Percentiles rank a stretch among this genome's conserved stretches.
Conservation (phyloP, 805 yeast genomes). For the Teunomyces cretensis region DNA sequence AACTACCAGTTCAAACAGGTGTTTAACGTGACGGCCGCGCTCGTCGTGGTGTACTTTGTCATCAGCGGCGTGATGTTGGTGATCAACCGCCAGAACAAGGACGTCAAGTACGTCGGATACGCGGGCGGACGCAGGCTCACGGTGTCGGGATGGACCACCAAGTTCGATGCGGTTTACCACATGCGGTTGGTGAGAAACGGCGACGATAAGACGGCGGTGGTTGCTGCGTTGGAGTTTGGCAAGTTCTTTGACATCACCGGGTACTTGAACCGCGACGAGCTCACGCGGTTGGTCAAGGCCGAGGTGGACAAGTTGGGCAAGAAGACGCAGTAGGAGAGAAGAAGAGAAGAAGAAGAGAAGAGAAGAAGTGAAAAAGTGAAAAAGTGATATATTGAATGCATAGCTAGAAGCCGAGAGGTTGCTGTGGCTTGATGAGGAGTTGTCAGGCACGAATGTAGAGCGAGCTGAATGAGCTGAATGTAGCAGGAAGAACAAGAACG, state of each 20-base stretch:
- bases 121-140: slow-evolving; percentile 33
- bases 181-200: slow-evolving; percentile 33
- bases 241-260: slow-evolving; percentile 50
- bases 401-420: no score
- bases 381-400: no score
- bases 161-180: slow-evolving; percentile 46
- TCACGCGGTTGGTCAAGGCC: slow-evolving; percentile 23
- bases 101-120: slow-evolving; percentile 48
- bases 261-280: slow-evolving; percentile 36
- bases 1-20: slow-evolving; percentile 43
- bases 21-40: slow-evolving; percentile 31
- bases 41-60: slow-evolving; percentile 39
- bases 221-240: slow-evolving; percentile 29
- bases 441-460: no score
- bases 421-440: no score
- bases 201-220: slow-evolving; percentile 13
- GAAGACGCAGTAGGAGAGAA: background rate
- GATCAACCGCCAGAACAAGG: slow-evolving; percentile 38
- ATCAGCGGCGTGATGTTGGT: slow-evolving; percentile 34
- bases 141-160: slow-evolving; percentile 41
- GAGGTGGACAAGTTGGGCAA: slow-evolving; percentile 13
- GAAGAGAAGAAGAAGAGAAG: no score
- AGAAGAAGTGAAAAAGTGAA: no score
- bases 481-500: no score
- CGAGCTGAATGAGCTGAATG: no score